A percentile compares a stretch with the other conserved stretches of the same genome.
Evolutionary conservation across 164 flowering plant genomes (phyloP).

Genomic region (Chimonanthus praecox): DNA sequence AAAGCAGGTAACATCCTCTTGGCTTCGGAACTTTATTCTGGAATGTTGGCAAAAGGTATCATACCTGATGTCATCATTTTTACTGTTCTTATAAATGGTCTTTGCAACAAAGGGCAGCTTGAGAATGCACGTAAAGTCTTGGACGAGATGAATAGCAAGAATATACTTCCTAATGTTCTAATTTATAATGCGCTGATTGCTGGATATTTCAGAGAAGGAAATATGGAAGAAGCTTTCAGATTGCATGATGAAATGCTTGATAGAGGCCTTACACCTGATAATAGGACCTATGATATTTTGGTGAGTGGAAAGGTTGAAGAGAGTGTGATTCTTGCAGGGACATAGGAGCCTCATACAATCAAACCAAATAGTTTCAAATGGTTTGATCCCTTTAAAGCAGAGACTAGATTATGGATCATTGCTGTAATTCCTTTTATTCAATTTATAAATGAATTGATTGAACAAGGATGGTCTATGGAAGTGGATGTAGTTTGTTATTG

Average conservation of each 20-base stretch:
- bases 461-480: too few species aligned
- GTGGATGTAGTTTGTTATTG: too few species aligned
- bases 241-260: constrained; percentile 85
- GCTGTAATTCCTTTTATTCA: too few species aligned
- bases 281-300: constrained; percentile 58
- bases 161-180: constrained; percentile 38
- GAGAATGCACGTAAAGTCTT: constrained; percentile 52
- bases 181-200: constrained; percentile 60
- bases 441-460: too few species aligned
- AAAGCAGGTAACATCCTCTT: constrained; percentile 39
- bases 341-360: background rate
- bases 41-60: constrained; percentile 58
- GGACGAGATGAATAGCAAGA: constrained; percentile 54
- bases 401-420: background rate
- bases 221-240: constrained; percentile 61
- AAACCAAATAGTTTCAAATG: background rate
- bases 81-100: constrained; percentile 51
- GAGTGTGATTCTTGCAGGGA: constrained; percentile 1
- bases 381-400: background rate
- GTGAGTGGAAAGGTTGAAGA: constrained; percentile 36
- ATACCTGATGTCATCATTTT: constrained; percentile 45
- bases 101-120: constrained; percentile 53
- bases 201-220: constrained; percentile 63
- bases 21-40: constrained; percentile 51
- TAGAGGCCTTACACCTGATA: constrained; percentile 65